phyloP scores from a whole-genome alignment of 169 alveolate species.

The Plasmodium relictum region DNA sequence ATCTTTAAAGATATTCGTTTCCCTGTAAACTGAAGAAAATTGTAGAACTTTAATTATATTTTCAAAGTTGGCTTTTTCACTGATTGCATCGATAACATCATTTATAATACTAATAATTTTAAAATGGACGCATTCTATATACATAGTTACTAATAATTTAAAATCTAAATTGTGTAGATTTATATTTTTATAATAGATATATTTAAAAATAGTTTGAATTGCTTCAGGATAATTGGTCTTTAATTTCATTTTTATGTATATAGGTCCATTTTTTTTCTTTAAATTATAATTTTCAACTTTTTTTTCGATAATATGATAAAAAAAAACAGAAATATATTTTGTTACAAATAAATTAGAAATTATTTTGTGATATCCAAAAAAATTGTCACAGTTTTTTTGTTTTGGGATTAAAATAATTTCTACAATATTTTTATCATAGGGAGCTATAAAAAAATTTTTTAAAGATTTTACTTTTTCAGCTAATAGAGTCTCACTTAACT shows the following conservation, averaged over 20 bases:
- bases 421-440: constrained; percentile 43
- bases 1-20: constrained; percentile 32
- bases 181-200: constrained; percentile 53
- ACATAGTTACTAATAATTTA: constrained; percentile 57
- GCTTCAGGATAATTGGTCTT: constrained; percentile 76
- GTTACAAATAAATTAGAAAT: constrained; percentile 43
- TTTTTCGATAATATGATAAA: constrained; percentile 71
- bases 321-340: constrained; percentile 62
- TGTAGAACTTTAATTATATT: constrained; percentile 42
- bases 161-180: constrained; percentile 44
- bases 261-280: constrained; percentile 40
- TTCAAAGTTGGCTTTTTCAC: constrained; percentile 48
- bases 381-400: constrained; percentile 19
- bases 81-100: constrained; percentile 37
- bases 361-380: constrained; percentile 52
- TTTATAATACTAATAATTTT: constrained; percentile 51
- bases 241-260: constrained; percentile 62
- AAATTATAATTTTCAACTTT: constrained; percentile 60
- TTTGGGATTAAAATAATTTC: constrained; percentile 66
- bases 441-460: constrained; percentile 52
- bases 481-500: constrained; percentile 55
- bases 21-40: constrained; percentile 17
- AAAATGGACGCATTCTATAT: constrained; percentile 57
- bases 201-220: constrained; percentile 40
- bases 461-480: constrained; percentile 65